Evolutionary conservation across 2,329 filamentous ascomycete genomes (phyloP).

Genomic region (Apiospora pterosperma): DNA sequence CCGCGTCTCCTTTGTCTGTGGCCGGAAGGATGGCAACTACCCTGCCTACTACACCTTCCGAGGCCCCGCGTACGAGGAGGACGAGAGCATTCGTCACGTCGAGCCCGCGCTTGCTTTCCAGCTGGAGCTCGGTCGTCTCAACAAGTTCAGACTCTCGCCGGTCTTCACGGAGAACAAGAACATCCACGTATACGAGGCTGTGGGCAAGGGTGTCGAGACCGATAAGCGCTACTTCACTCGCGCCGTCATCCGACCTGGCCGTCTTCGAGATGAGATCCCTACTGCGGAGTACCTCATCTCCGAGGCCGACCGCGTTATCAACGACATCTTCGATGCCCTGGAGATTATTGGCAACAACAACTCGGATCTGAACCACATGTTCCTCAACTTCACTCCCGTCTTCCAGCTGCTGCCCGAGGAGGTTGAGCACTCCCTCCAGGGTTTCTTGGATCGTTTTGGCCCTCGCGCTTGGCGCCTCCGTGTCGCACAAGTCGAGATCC

Average conservation of each 20-base stretch:
- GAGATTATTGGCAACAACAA: constrained; percentile 99
- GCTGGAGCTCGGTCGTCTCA: constrained; percentile 88
- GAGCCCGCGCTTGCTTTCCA: constrained; percentile 98
- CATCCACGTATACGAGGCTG: constrained; percentile 96
- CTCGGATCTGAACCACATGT: constrained; percentile 99
- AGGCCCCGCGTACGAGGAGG: constrained; percentile 83
- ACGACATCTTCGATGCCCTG: constrained; percentile 93
- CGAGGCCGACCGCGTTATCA: constrained; percentile 94
- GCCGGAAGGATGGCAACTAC: constrained; percentile 89
- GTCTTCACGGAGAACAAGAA: constrained; percentile 99
- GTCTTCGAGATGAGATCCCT: constrained; percentile 93
- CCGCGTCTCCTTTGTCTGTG: constrained; percentile 93
- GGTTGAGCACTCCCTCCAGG: constrained; percentile 88
- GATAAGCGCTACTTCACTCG: constrained; percentile 99
- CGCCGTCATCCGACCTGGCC: constrained; percentile 89
- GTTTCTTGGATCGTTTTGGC: constrained; percentile 95
- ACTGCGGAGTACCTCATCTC: constrained; percentile 98
- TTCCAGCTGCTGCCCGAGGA: constrained; percentile 88
- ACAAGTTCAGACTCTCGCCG: constrained; percentile 97
- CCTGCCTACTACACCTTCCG: constrained; percentile 99
- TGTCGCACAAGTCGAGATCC: constrained; percentile 95
- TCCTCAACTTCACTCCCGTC: constrained; percentile 98
- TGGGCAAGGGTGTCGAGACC: constrained; percentile 90
- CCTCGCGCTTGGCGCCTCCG: constrained; percentile 93
- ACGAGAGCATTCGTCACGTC: constrained; percentile 93